Percentiles rank a stretch among this genome's conserved stretches.
Conservation (phyloP, 2,329 filamentous ascomycete genomes). For the Cercospora sp. region DNA sequence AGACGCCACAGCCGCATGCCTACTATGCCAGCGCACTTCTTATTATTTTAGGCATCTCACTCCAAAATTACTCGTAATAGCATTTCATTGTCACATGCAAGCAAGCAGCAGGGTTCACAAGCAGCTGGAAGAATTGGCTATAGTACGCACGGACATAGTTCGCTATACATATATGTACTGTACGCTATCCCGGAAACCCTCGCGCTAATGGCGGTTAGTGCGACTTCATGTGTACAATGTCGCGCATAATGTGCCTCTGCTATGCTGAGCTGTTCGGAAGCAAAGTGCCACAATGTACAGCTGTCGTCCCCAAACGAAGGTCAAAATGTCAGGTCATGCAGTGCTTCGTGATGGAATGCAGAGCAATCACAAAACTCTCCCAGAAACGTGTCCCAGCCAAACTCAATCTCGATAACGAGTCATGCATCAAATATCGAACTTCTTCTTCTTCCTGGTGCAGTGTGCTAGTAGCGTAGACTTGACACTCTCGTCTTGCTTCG, state of each 20-base stretch:
- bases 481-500: constrained; percentile 40
- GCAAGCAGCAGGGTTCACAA: background rate
- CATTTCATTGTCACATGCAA: background rate
- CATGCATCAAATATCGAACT: constrained; percentile 24
- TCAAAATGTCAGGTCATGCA: background rate
- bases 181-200: background rate
- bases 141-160: background rate
- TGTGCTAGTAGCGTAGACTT: constrained; percentile 36
- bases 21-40: background rate
- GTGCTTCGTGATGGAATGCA: background rate
- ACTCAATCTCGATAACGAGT: constrained; percentile 10
- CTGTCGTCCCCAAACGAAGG: background rate
- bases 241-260: background rate
- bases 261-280: constrained; percentile 1
- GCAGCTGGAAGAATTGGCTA: background rate
- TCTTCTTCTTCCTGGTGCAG: constrained; percentile 29
- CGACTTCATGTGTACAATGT: background rate
- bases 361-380: background rate
- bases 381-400: background rate
- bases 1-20: background rate
- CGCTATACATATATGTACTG: background rate
- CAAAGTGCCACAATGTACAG: background rate
- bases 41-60: background rate
- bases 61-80: background rate
- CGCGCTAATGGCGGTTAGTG: background rate